Evolutionary conservation across 768 basidiomycete species (phyloP).

Genomic region (Phylloporus scabripes): DNA sequence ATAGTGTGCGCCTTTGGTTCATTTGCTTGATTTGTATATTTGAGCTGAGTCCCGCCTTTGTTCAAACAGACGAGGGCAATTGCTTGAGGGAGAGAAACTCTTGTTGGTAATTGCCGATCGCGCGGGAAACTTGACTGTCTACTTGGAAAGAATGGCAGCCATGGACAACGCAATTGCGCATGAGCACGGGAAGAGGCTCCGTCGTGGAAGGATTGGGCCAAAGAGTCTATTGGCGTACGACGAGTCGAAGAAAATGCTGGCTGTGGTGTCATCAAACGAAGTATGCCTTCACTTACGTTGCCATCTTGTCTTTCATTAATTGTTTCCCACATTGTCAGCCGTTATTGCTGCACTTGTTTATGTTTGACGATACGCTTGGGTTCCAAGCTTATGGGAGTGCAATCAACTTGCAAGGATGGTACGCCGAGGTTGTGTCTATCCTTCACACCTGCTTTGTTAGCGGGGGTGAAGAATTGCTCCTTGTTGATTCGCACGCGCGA

Average conservation of each 20-base stretch:
- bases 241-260: constrained; percentile 46
- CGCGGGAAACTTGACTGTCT: constrained; percentile 34
- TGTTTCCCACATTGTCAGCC: constrained; percentile 1
- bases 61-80: constrained; percentile 32
- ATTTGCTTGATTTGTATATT: background rate
- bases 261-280: constrained; percentile 40
- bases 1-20: constrained; percentile 10
- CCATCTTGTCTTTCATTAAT: no score
- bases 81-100: constrained; percentile 36
- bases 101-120: constrained; percentile 39
- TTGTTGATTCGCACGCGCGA: constrained; percentile 41
- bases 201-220: constrained; percentile 43
- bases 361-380: constrained; percentile 42
- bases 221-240: constrained; percentile 45
- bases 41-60: background rate
- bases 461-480: constrained; percentile 47
- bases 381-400: constrained; percentile 39
- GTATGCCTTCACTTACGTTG: constrained; percentile 15
- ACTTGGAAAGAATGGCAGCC: constrained; percentile 29
- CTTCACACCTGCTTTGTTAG: constrained; percentile 39
- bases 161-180: constrained; percentile 31
- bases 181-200: constrained; percentile 30
- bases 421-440: constrained; percentile 28
- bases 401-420: constrained; percentile 42
- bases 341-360: constrained; percentile 40